phyloP scores from a whole-genome alignment of 345 rosid genomes.

The Eucalyptus leucophloia region DNA sequence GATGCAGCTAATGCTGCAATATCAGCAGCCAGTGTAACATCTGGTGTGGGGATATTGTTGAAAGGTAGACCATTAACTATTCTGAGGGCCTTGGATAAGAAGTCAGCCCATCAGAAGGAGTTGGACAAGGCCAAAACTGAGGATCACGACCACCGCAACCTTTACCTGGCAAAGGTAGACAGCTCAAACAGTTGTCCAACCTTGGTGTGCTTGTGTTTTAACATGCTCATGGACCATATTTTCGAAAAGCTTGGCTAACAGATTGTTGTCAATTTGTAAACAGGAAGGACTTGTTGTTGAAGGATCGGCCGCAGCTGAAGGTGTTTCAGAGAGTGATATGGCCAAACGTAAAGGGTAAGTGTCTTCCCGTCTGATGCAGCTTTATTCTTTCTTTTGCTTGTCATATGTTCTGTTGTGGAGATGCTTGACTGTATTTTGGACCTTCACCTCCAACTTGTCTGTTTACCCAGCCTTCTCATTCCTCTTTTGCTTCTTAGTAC shows the following conservation, averaged over 20 bases:
- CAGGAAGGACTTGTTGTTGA: conserved; percentile 90
- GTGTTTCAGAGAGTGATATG: conserved; percentile 78
- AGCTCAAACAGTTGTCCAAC: not conserved
- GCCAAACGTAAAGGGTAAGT: conserved; percentile 51
- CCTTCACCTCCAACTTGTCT: not conserved
- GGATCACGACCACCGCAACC: conserved; percentile 65
- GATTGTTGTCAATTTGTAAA: not conserved
- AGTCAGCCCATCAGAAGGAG: conserved; percentile 65
- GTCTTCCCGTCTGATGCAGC: not conserved
- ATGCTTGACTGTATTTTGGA: not conserved
- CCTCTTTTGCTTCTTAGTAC: not conserved
- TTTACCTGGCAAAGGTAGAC: conserved; percentile 78
- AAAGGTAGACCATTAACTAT: conserved; percentile 73
- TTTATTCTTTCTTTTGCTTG: not conserved
- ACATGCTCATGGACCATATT: not conserved
- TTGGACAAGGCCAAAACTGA: conserved; percentile 59
- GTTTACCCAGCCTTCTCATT: not conserved
- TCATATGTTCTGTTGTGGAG: not conserved
- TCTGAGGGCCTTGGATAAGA: conserved; percentile 75
- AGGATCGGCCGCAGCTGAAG: conserved; percentile 84
- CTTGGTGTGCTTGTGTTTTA: not conserved
- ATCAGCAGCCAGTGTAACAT: conserved; percentile 48
- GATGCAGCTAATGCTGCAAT: conserved; percentile 71
- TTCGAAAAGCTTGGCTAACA: not conserved
- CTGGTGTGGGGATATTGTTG: conserved; percentile 65